Conservation (phyloP, 495 filamentous ascomycete genomes). For the Venustampulla echinocandica region DNA sequence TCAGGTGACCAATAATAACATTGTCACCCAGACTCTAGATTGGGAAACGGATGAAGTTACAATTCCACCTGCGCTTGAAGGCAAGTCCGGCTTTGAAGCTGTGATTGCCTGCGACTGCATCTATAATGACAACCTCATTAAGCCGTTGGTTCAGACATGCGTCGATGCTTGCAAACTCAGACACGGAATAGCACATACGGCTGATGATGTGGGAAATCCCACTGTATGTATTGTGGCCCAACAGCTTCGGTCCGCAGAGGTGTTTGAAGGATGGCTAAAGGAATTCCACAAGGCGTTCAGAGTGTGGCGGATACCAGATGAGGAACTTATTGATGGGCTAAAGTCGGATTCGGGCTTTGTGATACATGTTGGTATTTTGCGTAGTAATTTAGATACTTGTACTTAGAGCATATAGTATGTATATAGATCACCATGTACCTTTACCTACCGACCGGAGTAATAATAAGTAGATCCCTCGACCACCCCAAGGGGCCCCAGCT, state of each 20-base stretch:
- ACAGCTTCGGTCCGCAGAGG: slow-evolving; percentile 72
- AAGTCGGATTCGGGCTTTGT: slow-evolving; percentile 53
- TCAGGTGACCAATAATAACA: slow-evolving; percentile 23
- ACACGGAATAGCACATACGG: too few species aligned
- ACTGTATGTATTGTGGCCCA: slow-evolving; percentile 71
- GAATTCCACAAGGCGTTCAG: slow-evolving; percentile 57
- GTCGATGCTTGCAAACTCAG: slow-evolving; percentile 62
- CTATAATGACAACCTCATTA: slow-evolving; percentile 78
- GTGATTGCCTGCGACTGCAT: slow-evolving; percentile 83
- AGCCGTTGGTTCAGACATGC: slow-evolving; percentile 77
- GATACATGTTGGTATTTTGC: slow-evolving; percentile 55
- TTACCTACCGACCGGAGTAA: too few species aligned
- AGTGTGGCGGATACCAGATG: slow-evolving; percentile 69
- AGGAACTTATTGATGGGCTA: slow-evolving; percentile 45
- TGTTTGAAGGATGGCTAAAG: slow-evolving; percentile 76
- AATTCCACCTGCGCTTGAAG: slow-evolving; percentile 26
- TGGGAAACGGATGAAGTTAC: slow-evolving; percentile 56
- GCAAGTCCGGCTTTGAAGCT: slow-evolving; percentile 41
- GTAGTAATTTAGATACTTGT: too few species aligned
- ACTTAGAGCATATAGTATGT: too few species aligned
- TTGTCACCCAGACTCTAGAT: slow-evolving; percentile 50
- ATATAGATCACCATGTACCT: too few species aligned
- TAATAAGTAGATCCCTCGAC: too few species aligned
- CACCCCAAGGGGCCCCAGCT: too few species aligned
- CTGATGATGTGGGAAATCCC: slow-evolving; percentile 24